Evolutionary conservation across 129 eudicot species (phyloP), one percentile per base, ranked within the genome.

Genomic region (Arctium minus): DNA sequence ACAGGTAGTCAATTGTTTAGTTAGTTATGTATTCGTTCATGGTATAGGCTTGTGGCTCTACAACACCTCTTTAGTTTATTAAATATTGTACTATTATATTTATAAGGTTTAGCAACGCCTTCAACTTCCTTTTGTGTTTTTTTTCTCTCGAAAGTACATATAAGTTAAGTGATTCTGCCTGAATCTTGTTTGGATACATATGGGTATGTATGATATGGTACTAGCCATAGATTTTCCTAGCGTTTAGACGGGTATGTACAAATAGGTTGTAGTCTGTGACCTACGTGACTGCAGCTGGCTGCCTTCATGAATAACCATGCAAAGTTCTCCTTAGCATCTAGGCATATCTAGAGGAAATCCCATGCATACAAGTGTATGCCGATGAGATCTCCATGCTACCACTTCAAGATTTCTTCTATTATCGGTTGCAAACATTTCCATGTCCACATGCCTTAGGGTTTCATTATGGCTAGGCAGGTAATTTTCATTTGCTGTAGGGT

Each of bases 1-100:
- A 46, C 94, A 90, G 89, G 94, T 90, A 74, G 72, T 77, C 64
- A 17, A 56, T 50, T 38, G 32, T 17, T 70, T 12, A 36, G 17
- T 10, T 12, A 36, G 17, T 11, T 70, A 46, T 46, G 36, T 15
- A 29, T 37, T 65, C n/a, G 11, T 15, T 38, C 37, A 48, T 30
- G 73, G 72, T 74, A 17, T 74, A 46, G 35, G 32, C 31, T 36
- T 65, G 68, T 82, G 70, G 73, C 30, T 65, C 53, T 6, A 74
- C 4, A 74, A 56, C 40, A 30, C 40, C 12, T 42, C 62, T 60
- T 17, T 8, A 37, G 31, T 44, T 60, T 37, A 62, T 75, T 31
- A 60, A 53, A n/a, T 22, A 53, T n/a, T 6, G 32, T 32, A 70
- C 68, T 71, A 9, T 48, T 22, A 69, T 70, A 46, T n/a, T 11